Evolutionary conservation across 1,284 basidiomycete genomes (phyloP).

Genomic region (Austroboletus novae-zelandiae): DNA sequence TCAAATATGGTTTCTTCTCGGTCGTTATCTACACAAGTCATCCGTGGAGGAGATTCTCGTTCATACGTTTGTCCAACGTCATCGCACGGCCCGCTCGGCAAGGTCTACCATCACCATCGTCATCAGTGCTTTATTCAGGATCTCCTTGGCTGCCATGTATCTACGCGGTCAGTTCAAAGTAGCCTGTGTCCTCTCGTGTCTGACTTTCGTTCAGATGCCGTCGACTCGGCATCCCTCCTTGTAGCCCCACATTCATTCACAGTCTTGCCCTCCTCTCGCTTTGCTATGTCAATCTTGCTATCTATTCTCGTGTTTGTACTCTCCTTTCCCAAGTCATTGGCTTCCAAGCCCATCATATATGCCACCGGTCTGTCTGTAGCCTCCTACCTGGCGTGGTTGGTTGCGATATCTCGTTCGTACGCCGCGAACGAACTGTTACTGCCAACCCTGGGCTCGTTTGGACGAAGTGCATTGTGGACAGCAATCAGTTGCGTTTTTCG

Average conservation of each 20-base stretch:
- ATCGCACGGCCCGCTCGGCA: conserved; percentile 45
- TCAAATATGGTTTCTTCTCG: conserved; percentile 73
- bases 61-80: conserved; percentile 56
- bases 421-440: conserved; percentile 40
- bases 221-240: conserved; percentile 48
- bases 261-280: conserved; percentile 26
- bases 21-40: conserved; percentile 60
- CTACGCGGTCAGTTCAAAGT: conserved; percentile 54
- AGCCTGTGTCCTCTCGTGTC: conserved; percentile 5
- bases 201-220: conserved; percentile 42
- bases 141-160: conserved; percentile 59
- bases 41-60: conserved; percentile 64
- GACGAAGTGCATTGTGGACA: conserved; percentile 55
- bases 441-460: conserved; percentile 36
- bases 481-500: conserved; percentile 53
- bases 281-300: conserved; percentile 38
- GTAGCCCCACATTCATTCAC: conserved; percentile 31
- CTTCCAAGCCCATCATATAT: conserved; percentile 50
- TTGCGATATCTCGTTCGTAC: conserved; percentile 49
- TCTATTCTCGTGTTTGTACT: conserved; percentile 47
- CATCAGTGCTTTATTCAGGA: conserved; percentile 43
- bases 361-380: conserved; percentile 56
- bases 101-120: conserved; percentile 38
- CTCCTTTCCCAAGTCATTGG: conserved; percentile 51
- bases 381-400: conserved; percentile 60